Evolutionary conservation across 1,139 yeast species (phyloP), one percentile per base, ranked within the genome.

Genomic region (Williopsis jadinii): DNA sequence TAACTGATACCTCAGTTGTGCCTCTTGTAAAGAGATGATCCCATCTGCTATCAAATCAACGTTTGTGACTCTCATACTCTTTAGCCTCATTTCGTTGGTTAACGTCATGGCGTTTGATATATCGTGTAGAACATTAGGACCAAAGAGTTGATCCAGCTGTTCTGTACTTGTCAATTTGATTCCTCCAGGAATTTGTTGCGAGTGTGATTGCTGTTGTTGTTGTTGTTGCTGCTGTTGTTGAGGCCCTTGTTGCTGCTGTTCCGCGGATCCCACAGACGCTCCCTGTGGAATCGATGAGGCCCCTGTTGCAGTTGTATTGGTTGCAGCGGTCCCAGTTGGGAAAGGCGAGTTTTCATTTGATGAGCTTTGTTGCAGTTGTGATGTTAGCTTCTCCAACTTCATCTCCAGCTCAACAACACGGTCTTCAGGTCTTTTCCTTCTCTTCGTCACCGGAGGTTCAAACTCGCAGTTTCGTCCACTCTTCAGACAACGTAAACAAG

Each of bases 401-500:
- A 49, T 52, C 42, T 67, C 70, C 24, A 66, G 44, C 28, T 61
- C 67, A 1, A 61, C 61, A 2, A 66, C 68, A 11, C 63, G 52
- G 3, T 65, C 63, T 50, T 66, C 68, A 41, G 66, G 65, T 47
- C 70, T 62, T 47, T 70, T 66, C 47, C 80, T 72, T 51, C 82
- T 73, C 38, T 81, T 66, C 9, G 80, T 68, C 42, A 77, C 84
- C 13, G 77, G 71, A 24, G 77, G 56, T 51, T 84, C 87, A 41
- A 84, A 79, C 44, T 80, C 80, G 63, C 97, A 88, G 30, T 61
- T 63, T 44, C 80, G 68, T 35, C 73, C 70, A 26, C 84, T 70
- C 56, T 79, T 84, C 30, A 74, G 50, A 58, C 97, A 88, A 38
- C 96, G 69, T 9, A 73, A 63, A 61, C 97, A 88, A 0, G 92